phyloP scores from a whole-genome alignment of 2,329 filamentous ascomycete genomes.

The Furcasterigmium sp. region DNA sequence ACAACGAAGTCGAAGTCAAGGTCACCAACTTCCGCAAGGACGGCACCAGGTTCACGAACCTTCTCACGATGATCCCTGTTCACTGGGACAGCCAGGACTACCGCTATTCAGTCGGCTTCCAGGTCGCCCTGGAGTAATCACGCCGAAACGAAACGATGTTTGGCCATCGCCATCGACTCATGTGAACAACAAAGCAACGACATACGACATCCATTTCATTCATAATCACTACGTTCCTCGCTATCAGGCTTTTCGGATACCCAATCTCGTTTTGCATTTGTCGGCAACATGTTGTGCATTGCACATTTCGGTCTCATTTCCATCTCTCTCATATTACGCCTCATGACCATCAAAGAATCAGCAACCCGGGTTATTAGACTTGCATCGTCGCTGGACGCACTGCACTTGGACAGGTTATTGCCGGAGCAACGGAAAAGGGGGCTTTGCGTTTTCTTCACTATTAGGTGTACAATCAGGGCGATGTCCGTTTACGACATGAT shows the following conservation, averaged over 20 bases:
- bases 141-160: constrained; percentile 23
- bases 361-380: neutral
- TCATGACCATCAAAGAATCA: neutral
- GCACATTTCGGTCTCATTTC: neutral
- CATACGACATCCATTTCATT: neutral
- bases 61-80: constrained; percentile 82
- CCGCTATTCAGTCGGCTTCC: constrained; percentile 76
- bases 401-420: neutral
- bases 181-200: no score
- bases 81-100: constrained; percentile 58
- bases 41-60: constrained; percentile 73
- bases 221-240: constrained; percentile 6
- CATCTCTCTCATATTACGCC: neutral
- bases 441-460: neutral
- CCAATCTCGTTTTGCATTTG: neutral
- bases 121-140: constrained; percentile 55
- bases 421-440: neutral
- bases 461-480: no score
- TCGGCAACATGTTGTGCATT: no score
- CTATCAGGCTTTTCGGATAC: constrained; percentile 17
- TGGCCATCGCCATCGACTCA: no score
- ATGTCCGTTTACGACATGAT: no score
- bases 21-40: constrained; percentile 80
- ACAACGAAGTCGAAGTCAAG: constrained; percentile 40
- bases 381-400: neutral